These are phyloP conservation scores for Syncephalastrum contaminatum DNA, from an alignment of 371 early-diverging fungal species.

Conservation along the genomic window DNA sequence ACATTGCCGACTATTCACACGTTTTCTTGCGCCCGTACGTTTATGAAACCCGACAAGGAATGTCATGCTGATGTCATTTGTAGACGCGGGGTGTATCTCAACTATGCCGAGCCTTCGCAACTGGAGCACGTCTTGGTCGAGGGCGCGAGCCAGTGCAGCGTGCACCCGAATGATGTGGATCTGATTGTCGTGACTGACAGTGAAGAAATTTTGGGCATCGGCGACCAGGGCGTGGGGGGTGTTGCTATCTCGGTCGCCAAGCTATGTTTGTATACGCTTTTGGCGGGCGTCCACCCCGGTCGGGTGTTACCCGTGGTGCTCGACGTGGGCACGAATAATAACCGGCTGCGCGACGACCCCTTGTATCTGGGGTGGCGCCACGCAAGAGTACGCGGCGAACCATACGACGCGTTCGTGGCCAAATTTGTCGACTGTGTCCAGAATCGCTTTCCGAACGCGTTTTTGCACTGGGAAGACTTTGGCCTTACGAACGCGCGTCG, in stretches of 20 bases:
- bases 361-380: slow-evolving; percentile 34
- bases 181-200: slow-evolving; percentile 19
- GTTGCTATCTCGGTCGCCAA: slow-evolving; percentile 25
- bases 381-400: slow-evolving; percentile 20
- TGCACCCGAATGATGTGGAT: slow-evolving; percentile 17
- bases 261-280: slow-evolving; percentile 16
- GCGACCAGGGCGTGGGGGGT: slow-evolving; percentile 28
- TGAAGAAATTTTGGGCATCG: slow-evolving; percentile 31
- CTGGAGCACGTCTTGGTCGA: slow-evolving; percentile 20
- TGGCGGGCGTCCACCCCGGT: slow-evolving; percentile 29
- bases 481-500: slow-evolving; percentile 20
- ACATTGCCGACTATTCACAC: slow-evolving; percentile 13
- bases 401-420: slow-evolving; percentile 32
- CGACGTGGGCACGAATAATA: slow-evolving; percentile 38
- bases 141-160: slow-evolving; percentile 10
- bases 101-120: slow-evolving; percentile 11
- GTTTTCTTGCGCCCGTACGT: slow-evolving; percentile 16
- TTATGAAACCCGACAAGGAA: background rate
- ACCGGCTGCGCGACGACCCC: slow-evolving; percentile 26
- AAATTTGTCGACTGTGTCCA: slow-evolving; percentile 21
- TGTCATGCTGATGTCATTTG: background rate
- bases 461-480: slow-evolving; percentile 42
- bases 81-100: slow-evolving; percentile 20
- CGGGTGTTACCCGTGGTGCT: slow-evolving; percentile 32
- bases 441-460: slow-evolving; percentile 8